A percentile compares a stretch with the other conserved stretches of the same genome.
Conservation (phyloP, 179 eudicot genomes). For the Camellia oleifera region DNA sequence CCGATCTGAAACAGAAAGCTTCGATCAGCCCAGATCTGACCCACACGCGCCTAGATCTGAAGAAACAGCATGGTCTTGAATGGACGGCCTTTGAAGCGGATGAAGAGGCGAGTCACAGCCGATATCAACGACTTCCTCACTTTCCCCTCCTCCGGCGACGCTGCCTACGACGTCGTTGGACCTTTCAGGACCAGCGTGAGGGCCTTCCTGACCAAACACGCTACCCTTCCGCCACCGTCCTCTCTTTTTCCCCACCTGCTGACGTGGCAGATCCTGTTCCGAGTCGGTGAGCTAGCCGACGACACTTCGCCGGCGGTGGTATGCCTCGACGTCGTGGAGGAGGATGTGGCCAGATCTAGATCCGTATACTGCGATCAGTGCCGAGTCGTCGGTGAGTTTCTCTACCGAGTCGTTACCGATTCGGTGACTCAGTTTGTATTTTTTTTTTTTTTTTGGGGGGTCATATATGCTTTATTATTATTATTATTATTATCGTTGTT, state of each 20-base stretch:
- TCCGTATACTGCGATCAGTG: slow-evolving; percentile 93
- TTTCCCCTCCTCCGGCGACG: slow-evolving; percentile 42
- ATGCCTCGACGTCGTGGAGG: slow-evolving; percentile 77
- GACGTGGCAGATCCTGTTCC: slow-evolving; percentile 76
- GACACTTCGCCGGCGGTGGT: slow-evolving; percentile 39
- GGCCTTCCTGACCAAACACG: slow-evolving; percentile 59
- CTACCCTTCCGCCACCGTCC: slow-evolving; percentile 58
- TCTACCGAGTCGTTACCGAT: slow-evolving; percentile 34
- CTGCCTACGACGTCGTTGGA: slow-evolving; percentile 26
- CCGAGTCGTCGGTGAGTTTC: slow-evolving; percentile 93
- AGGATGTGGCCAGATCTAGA: slow-evolving; percentile 78
- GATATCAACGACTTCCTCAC: slow-evolving; percentile 58
- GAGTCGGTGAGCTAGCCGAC: slow-evolving; percentile 46
- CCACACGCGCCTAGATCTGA: slow-evolving; percentile 20
- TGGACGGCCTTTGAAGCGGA: slow-evolving; percentile 68
- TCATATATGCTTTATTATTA: background rate
- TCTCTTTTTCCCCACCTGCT: slow-evolving; percentile 63
- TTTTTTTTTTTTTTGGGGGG: background rate
- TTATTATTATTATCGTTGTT: too few species aligned
- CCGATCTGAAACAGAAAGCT: slow-evolving; percentile 6
- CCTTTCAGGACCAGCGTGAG: slow-evolving; percentile 60
- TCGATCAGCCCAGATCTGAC: slow-evolving; percentile 12
- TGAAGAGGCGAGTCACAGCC: slow-evolving; percentile 89
- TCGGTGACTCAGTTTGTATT: slow-evolving; percentile 13
- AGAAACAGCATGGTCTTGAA: slow-evolving; percentile 62